Evolutionary conservation across 1,284 basidiomycete species (phyloP).

Genomic region (Ceratobasidium sp.): DNA sequence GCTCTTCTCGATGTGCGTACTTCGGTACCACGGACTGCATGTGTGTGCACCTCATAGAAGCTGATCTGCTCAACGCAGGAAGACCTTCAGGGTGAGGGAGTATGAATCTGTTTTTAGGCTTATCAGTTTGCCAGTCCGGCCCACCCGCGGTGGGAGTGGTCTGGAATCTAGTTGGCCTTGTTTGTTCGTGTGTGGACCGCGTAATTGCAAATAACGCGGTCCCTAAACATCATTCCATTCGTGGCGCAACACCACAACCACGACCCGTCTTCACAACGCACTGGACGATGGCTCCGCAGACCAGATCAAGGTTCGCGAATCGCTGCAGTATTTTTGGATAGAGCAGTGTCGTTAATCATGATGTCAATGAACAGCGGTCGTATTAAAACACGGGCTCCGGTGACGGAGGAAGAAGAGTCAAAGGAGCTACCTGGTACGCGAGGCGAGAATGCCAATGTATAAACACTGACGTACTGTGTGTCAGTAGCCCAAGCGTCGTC

Average conservation of each 20-base stretch:
- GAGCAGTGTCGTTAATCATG: background rate
- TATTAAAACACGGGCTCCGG: background rate
- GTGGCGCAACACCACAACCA: conserved; percentile 6
- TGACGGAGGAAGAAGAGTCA: background rate
- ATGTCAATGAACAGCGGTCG: background rate
- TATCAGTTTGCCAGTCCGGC: no score
- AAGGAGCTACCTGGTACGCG: background rate
- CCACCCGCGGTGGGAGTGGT: no score
- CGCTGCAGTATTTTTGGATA: background rate
- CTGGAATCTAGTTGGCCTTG: no score
- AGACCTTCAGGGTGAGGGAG: no score
- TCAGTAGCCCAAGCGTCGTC: background rate
- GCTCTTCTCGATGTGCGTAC: no score
- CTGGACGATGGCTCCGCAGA: background rate
- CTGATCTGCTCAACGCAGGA: no score
- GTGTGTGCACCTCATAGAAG: no score
- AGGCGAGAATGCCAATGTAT: background rate
- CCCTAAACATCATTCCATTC: conserved; percentile 2
- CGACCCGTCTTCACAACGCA: background rate
- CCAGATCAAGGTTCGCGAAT: background rate
- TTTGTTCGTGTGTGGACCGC: background rate
- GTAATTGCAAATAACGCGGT: conserved; percentile 3
- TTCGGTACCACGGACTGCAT: no score
- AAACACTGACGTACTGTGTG: background rate
- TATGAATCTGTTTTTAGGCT: no score